Conservation (phyloP, 805 yeast species). For the Tetrapisispora arboricola region DNA sequence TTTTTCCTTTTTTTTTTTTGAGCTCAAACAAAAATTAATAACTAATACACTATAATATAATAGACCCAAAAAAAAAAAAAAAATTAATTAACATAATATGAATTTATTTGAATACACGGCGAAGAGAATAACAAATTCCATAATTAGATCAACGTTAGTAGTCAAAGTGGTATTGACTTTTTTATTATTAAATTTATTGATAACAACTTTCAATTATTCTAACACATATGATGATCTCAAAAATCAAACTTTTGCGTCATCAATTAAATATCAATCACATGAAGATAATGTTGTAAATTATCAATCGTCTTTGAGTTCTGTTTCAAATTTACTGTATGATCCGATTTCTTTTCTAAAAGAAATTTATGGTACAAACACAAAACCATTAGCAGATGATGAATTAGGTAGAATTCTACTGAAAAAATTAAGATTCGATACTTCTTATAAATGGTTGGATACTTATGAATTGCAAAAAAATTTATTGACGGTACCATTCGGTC, state of each 20-base stretch:
- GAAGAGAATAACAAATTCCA: not conserved
- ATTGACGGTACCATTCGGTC: constrained; percentile 13
- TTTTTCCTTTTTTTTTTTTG: too few relatives aligned
- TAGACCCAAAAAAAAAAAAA: too few relatives aligned
- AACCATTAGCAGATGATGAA: constrained; percentile 1
- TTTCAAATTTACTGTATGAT: constrained; percentile 1
- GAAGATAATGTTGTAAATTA: not conserved
- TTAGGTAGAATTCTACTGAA: constrained; percentile 8
- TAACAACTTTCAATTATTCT: not conserved
- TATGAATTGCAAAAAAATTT: constrained; percentile 16
- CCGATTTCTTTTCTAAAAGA: constrained; percentile 2
- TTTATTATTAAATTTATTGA: not conserved
- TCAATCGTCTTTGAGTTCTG: not conserved
- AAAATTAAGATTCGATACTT: constrained; percentile 14
- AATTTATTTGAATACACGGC: not conserved
- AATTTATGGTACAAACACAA: not conserved
- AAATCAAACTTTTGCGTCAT: not conserved
- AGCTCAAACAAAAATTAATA: too few relatives aligned
- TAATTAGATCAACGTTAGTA: not conserved
- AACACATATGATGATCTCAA: not conserved
- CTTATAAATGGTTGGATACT: constrained; percentile 11
- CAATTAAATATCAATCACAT: not conserved
- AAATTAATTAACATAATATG: not conserved
- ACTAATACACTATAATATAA: too few relatives aligned
- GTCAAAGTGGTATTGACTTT: not conserved